A percentile compares a stretch with the other conserved stretches of the same genome.
Conservation (phyloP, 1,139 yeast species). For the Yamadazyma oceani region DNA sequence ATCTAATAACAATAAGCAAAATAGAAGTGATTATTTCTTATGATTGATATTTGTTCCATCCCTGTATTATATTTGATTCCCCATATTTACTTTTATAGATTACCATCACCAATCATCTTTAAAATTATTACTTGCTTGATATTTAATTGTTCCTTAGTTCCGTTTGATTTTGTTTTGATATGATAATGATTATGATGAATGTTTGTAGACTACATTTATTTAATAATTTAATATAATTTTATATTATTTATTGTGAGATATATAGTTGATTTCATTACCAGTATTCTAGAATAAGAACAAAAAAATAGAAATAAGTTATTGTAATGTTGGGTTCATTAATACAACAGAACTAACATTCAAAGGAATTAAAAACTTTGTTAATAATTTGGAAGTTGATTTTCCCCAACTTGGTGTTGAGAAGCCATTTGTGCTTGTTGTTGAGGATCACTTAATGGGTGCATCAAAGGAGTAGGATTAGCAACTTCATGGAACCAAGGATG, state of each 20-base stretch:
- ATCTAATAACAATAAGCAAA: constrained; percentile 67
- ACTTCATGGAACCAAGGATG: constrained; percentile 96
- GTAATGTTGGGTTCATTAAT: no score
- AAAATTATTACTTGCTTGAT: no score
- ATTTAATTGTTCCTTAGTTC: no score
- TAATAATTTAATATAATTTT: constrained; percentile 8
- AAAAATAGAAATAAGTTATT: no score
- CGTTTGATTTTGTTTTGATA: constrained; percentile 3
- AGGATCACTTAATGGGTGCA: constrained; percentile 38
- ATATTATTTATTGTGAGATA: constrained; percentile 18
- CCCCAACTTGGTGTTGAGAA: background rate
- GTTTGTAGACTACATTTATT: constrained; percentile 16
- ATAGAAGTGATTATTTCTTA: constrained; percentile 82
- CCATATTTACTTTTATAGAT: no score
- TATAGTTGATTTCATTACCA: background rate
- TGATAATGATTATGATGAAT: constrained; percentile 14
- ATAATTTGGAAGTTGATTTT: background rate
- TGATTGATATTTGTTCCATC: constrained; percentile 22
- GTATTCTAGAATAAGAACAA: no score
- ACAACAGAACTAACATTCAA: no score
- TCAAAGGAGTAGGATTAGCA: constrained; percentile 40
- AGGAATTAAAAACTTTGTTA: background rate
- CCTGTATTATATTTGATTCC: background rate
- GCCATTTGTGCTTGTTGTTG: constrained; percentile 29
- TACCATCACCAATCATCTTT: no score